Base-by-base conservation (phyloP, 208 protist genomes). In the Phytomonas francai region DNA sequence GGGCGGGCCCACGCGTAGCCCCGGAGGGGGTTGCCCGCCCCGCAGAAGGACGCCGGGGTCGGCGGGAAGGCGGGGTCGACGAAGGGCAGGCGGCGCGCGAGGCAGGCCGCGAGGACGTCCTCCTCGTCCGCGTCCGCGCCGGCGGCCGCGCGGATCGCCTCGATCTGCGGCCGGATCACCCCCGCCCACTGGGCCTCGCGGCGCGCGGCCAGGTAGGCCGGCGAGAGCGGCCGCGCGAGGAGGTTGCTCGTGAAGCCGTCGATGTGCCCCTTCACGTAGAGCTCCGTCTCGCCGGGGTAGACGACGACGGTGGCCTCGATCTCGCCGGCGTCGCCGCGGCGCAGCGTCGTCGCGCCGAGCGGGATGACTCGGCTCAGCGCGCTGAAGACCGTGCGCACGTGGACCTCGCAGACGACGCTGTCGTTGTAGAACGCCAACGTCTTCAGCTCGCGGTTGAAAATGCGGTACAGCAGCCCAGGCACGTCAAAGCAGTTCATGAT, bases 351-450 rank as follows among this genome's bases (percentile, higher is more conserved):
- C 68, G 88, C 85, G 30, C 86, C 86, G 14, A 92, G 77, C 22
- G 84, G 75, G 73, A 87, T 81, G n/a, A 94, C 63, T 65, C 90
- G 92, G 72, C 75, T 84, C 71, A 89, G 79, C 67, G 84, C 83
- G 62, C 89, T 83, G 65, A 95, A 93, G 8, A 78, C 84, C 72
- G 79, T 88, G 32, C 72, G 59, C 2, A 95, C 83, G 60, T 88
- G 80, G 31, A 93, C 78, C 73, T 93, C 85, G 66, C 84, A 95
- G 39, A 68, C 25, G 33, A 81, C 71, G 68, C 77, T 91, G 80
- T 95, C 89, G 71, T 95, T 95, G 83, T 93, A 95, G 70, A 95
- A 95, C 65, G 86, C 81, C 89, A 86, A 95, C 16, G 70, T 87
- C 69, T 89, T 88, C 34, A 80, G 79, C 60, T 77, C 78, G 22